phyloP scores from a whole-genome alignment of 345 rosid species.

The Pugionium cornutum region DNA sequence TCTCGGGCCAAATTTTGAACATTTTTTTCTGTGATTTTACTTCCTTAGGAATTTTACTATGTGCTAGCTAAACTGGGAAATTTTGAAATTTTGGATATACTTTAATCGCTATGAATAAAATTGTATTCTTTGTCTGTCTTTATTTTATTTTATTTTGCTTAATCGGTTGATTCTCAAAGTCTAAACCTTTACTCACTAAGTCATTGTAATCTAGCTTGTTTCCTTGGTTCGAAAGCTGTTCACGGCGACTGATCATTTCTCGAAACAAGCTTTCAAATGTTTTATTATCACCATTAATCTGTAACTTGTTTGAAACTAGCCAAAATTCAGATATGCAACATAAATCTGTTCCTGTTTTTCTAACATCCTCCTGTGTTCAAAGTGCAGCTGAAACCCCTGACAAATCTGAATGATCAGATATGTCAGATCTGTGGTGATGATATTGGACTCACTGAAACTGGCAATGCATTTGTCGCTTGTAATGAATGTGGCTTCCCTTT shows the following conservation, averaged over 20 bases:
- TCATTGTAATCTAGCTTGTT: not conserved
- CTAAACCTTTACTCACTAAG: slow-evolving; percentile 17
- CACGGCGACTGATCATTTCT: no score
- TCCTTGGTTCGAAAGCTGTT: no score
- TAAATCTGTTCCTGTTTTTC: not conserved
- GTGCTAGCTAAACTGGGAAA: not conserved
- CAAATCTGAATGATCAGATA: slow-evolving; percentile 60
- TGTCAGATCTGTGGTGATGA: slow-evolving; percentile 94
- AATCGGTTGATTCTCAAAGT: not conserved
- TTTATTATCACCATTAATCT: not conserved
- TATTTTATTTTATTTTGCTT: not conserved
- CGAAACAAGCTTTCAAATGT: not conserved
- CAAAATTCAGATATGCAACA: not conserved
- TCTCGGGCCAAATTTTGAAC: not conserved
- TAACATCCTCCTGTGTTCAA: not conserved
- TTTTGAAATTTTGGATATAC: not conserved
- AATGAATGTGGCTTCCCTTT: slow-evolving; percentile 97
- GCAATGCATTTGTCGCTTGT: slow-evolving; percentile 86
- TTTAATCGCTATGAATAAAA: not conserved
- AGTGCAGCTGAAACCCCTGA: slow-evolving; percentile 72
- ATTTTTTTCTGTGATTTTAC: not conserved
- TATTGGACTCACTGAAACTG: slow-evolving; percentile 60
- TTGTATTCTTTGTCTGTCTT: not conserved
- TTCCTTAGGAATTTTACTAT: not conserved
- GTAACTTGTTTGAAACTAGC: not conserved